These are phyloP conservation scores for Seiridium unicorne DNA, from an alignment of 2,329 filamentous ascomycete genomes.

Conservation along the genomic window DNA sequence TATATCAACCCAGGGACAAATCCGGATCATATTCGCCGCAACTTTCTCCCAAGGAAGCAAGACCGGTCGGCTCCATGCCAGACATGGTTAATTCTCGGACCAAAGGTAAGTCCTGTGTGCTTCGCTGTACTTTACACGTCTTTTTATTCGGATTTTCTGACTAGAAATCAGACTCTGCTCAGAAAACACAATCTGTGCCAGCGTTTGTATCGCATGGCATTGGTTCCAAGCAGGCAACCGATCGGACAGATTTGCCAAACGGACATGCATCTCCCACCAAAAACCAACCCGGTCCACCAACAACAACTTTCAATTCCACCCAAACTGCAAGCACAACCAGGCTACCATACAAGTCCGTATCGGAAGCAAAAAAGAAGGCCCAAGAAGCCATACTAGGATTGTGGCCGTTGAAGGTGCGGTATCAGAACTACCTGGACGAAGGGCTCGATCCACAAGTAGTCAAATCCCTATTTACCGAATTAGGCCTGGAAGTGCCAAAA, in stretches of 20 bases:
- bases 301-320: neutral
- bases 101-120: constrained; percentile 18
- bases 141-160: neutral
- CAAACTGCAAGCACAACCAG: neutral
- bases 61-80: constrained; percentile 18
- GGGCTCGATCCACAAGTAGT: constrained; percentile 66
- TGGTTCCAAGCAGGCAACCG: neutral
- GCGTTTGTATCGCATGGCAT: constrained; percentile 11
- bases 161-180: constrained; percentile 8
- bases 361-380: constrained; percentile 55
- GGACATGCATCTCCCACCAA: neutral
- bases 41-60: constrained; percentile 48
- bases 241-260: neutral
- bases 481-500: constrained; percentile 51
- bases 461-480: constrained; percentile 63
- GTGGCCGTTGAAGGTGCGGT: constrained; percentile 67
- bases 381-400: constrained; percentile 67
- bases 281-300: neutral
- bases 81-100: constrained; percentile 9
- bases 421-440: constrained; percentile 70
- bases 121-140: neutral
- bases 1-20: constrained; percentile 36
- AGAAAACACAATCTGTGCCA: neutral
- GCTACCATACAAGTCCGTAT: constrained; percentile 25
- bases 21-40: constrained; percentile 53